Evolutionary conservation across 495 filamentous ascomycete species (phyloP).

Genomic region (Clohesyomyces aquaticus): DNA sequence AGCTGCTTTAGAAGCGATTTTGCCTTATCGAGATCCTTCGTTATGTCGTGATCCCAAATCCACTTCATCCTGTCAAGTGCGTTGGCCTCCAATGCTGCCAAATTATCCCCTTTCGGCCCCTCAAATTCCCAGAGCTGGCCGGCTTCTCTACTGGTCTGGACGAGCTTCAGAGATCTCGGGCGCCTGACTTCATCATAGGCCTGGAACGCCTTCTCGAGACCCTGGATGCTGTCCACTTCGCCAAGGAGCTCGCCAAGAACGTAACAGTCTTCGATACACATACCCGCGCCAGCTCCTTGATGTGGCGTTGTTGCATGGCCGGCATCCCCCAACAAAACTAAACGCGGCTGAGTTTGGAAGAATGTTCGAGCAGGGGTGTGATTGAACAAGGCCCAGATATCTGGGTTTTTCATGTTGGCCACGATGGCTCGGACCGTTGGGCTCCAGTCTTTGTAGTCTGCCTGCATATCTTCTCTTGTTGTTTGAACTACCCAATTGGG

Average conservation of each 20-base stretch:
- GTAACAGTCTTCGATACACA: slow-evolving; percentile 70
- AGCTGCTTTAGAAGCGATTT: neutral
- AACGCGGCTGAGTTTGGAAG: slow-evolving; percentile 49
- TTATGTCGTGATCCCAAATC: slow-evolving; percentile 59
- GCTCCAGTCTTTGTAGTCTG: slow-evolving; percentile 61
- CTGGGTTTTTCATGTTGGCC: slow-evolving; percentile 46
- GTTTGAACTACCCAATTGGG: slow-evolving; percentile 63
- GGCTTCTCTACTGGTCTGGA: slow-evolving; percentile 38
- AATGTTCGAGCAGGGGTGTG: slow-evolving; percentile 61
- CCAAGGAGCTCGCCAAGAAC: slow-evolving; percentile 59
- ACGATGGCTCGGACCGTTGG: slow-evolving; percentile 53
- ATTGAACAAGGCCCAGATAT: slow-evolving; percentile 64
- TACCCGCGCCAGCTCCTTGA: slow-evolving; percentile 69
- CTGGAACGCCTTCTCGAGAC: slow-evolving; percentile 58
- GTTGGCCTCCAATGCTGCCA: slow-evolving; percentile 43
- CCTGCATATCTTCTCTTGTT: slow-evolving; percentile 58
- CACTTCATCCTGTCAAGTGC: slow-evolving; percentile 62
- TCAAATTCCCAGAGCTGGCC: slow-evolving; percentile 44
- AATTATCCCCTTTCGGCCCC: slow-evolving; percentile 37
- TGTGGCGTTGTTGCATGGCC: slow-evolving; percentile 72
- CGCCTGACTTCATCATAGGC: slow-evolving; percentile 65
- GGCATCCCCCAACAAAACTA: slow-evolving; percentile 69
- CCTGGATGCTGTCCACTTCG: slow-evolving; percentile 46
- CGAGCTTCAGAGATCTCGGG: slow-evolving; percentile 46
- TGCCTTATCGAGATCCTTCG: slow-evolving; percentile 35